phyloP scores from a whole-genome alignment of 306 rosid genomes.

The Quercus variabilis region DNA sequence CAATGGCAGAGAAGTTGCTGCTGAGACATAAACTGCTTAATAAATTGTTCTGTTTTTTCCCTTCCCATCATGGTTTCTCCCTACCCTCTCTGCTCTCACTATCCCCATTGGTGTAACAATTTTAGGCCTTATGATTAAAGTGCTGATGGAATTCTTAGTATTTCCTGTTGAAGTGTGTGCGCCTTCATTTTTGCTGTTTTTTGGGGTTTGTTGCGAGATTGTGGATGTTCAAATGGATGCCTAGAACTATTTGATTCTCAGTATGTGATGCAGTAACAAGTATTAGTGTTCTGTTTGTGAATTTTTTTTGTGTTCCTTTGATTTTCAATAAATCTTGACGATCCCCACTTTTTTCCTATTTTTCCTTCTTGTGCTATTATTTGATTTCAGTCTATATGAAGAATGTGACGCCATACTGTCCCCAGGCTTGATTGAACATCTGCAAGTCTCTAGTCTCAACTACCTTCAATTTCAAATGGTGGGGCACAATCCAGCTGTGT shows the following conservation, averaged over 20 bases:
- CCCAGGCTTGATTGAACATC: not conserved
- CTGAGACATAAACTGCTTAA: constrained; percentile 40
- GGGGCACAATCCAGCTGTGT: not conserved
- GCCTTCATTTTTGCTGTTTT: constrained; percentile 26
- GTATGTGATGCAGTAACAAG: constrained; percentile 14
- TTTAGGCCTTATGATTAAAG: constrained; percentile 7
- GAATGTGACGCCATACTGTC: not conserved
- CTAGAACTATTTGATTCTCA: constrained; percentile 30
- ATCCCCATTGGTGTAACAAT: not conserved
- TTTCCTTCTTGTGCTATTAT: not conserved
- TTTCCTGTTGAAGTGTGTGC: constrained; percentile 17
- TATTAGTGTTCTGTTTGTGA: constrained; percentile 9
- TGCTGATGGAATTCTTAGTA: constrained; percentile 14
- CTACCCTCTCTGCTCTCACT: not conserved
- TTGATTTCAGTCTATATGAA: no score
- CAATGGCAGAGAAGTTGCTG: constrained; percentile 48
- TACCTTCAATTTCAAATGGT: not conserved
- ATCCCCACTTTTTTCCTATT: not conserved
- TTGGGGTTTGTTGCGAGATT: constrained; percentile 26
- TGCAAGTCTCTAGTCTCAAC: not conserved
- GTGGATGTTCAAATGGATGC: constrained; percentile 37
- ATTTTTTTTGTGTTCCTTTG: constrained; percentile 3
- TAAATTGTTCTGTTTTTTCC: constrained; percentile 1
- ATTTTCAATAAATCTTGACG: constrained; percentile 20
- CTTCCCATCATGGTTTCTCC: constrained; percentile 4